These are phyloP conservation scores for Podila horticola DNA, from an alignment of 192 early-diverging fungal species.

Conservation along the genomic window DNA sequence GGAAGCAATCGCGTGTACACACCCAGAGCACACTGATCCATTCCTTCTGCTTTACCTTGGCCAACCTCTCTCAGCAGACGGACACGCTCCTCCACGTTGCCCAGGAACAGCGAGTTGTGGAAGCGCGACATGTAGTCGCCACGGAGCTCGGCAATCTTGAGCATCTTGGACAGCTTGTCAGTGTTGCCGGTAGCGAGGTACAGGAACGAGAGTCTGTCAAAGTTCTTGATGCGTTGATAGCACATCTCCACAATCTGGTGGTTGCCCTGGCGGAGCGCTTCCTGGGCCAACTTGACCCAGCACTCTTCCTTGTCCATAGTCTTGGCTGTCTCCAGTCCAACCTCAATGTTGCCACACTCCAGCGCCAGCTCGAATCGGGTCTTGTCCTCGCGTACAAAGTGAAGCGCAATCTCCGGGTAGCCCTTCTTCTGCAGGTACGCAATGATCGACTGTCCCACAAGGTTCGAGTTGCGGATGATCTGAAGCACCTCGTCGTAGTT, in stretches of 20 bases:
- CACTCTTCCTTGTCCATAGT: constrained; percentile 87
- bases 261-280: constrained; percentile 92
- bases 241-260: constrained; percentile 89
- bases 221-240: constrained; percentile 92
- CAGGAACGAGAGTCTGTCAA: constrained; percentile 94
- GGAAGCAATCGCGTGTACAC: too few relatives aligned
- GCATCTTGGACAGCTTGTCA: constrained; percentile 94
- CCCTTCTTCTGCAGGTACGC: constrained; percentile 99
- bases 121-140: constrained; percentile 90
- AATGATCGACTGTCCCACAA: constrained; percentile 99
- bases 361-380: constrained; percentile 97
- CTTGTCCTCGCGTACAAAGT: constrained; percentile 97
- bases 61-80: constrained; percentile 85
- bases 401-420: constrained; percentile 97
- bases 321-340: constrained; percentile 95
- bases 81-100: constrained; percentile 93
- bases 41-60: constrained; percentile 67
- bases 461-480: constrained; percentile 95
- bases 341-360: constrained; percentile 96
- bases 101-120: constrained; percentile 92
- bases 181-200: constrained; percentile 93
- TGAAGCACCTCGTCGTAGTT: constrained; percentile 97
- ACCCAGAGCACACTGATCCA: too few relatives aligned
- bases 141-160: constrained; percentile 90
- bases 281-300: constrained; percentile 90